phyloP scores from a whole-genome alignment of 2,329 filamentous ascomycete genomes.

The Aspergillus sp. region DNA sequence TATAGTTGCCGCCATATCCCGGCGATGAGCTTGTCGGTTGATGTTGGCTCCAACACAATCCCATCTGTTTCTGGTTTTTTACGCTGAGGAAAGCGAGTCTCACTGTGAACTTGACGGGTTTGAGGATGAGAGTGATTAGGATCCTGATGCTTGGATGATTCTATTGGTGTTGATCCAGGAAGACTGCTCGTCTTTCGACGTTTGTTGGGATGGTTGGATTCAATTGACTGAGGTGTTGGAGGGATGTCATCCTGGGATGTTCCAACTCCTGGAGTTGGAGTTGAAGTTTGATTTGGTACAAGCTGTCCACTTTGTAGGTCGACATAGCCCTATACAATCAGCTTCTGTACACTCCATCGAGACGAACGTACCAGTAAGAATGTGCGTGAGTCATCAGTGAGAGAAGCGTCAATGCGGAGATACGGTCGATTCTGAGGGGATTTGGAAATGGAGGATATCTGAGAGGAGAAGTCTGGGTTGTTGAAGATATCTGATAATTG shows the following conservation, averaged over 20 bases:
- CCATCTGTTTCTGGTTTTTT: slow-evolving; percentile 19
- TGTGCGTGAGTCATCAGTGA: background rate
- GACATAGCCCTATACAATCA: slow-evolving; percentile 8
- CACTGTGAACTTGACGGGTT: slow-evolving; percentile 18
- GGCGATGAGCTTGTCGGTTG: slow-evolving; percentile 44
- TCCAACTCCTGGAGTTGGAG: background rate
- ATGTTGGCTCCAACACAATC: slow-evolving; percentile 43
- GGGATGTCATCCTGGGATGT: background rate
- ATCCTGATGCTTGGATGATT: background rate
- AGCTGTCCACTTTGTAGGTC: slow-evolving; percentile 5
- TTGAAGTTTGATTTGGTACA: background rate
- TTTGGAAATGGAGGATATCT: slow-evolving; percentile 5
- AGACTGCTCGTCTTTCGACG: slow-evolving; percentile 29
- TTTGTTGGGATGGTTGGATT: slow-evolving; percentile 4
- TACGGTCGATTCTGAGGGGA: background rate
- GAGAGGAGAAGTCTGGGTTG: slow-evolving; percentile 5
- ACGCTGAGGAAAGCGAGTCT: slow-evolving; percentile 21
- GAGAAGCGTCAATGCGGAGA: no score
- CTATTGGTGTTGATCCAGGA: slow-evolving; percentile 13
- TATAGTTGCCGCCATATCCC: slow-evolving; percentile 49
- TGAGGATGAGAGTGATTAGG: slow-evolving; percentile 3
- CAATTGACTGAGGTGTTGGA: slow-evolving; percentile 2
- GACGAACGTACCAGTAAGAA: background rate
- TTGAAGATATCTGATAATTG: slow-evolving; percentile 8
- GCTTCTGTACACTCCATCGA: background rate